Conservation (phyloP, 371 early-diverging fungal genomes). For the Sporodiniella umbellata region DNA sequence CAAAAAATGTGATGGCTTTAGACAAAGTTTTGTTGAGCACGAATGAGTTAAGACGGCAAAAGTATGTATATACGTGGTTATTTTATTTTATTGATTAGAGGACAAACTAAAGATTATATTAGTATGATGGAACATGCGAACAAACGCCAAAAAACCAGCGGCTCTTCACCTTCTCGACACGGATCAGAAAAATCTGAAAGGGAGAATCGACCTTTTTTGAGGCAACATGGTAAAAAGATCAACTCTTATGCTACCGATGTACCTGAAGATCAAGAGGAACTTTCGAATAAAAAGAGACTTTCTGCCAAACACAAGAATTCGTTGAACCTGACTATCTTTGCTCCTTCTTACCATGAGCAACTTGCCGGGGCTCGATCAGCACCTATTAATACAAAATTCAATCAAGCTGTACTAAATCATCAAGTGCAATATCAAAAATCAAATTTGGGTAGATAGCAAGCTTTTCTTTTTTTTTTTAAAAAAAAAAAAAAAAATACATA, state of each 20-base stretch:
- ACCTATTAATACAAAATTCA: constrained; percentile 49
- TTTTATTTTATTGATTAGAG: too few relatives aligned
- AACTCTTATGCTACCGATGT: constrained; percentile 12
- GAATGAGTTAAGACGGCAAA: constrained; percentile 14
- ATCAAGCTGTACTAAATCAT: constrained; percentile 9
- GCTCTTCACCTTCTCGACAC: background rate
- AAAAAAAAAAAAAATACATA: too few relatives aligned
- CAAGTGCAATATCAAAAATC: constrained; percentile 7
- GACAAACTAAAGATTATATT: background rate
- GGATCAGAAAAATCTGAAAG: constrained; percentile 3
- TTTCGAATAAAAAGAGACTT: constrained; percentile 22
- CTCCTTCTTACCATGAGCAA: constrained; percentile 57
- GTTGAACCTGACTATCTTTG: constrained; percentile 55
- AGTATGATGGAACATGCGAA: constrained; percentile 1
- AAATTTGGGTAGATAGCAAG: background rate
- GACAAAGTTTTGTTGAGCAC: constrained; percentile 19
- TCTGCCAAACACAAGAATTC: constrained; percentile 44
- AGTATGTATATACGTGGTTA: too few relatives aligned
- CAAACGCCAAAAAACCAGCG: background rate
- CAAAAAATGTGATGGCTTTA: constrained; percentile 22
- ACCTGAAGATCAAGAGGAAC: background rate
- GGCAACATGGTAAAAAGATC: constrained; percentile 10
- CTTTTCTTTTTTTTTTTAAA: background rate
- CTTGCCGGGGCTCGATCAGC: constrained; percentile 52
- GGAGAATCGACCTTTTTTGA: constrained; percentile 5